Base-by-base conservation (phyloP, 805 yeast genomes). In the Candida manassasensis region DNA sequence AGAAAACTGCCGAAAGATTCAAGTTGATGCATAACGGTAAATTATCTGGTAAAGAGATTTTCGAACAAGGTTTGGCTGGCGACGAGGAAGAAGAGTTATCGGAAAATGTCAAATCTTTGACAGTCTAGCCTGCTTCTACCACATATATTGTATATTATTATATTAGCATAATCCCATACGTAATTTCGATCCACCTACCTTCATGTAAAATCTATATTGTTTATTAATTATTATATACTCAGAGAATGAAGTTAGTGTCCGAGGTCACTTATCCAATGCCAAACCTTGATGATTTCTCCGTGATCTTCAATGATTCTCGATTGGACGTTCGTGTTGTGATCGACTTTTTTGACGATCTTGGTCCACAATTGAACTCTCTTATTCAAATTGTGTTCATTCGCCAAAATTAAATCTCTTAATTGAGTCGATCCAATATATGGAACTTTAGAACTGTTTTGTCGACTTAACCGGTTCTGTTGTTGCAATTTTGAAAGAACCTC, bases 241-340 rank as follows among this genome's bases (percentile, higher is more conserved):
- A 14, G 12, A 14, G 27, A 11, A 5, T 6, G 12, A 21, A 19
- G 13, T 19, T 21, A 30, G 11, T 30, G 25, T 4, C 33, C 26
- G 11, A 30, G 11, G 6, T 49, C 57, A 28, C 58, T 77, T 24
- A 79, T 70, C 96, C 96, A 88, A 52, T 86, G 87, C 86, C 95
- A 84, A 22, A 85, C 85, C 51, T 79, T 78, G 71, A 84, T 77
- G 41, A 88, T 84, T 45, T 88, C 96, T 12, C 97, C 96, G 49
- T 82, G 84, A 19, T 80, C 70, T 53, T 88, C 97, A 37, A 76
- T 59, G 37, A 81, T 69, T 25, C 75, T 69, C 12, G 71, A 65
- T 39, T 79, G 72, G 9, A 88, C 75, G 48, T 81, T 81, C 15
- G 83, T 63, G 53, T 84, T 82, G 29, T 63, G 59, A 44, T 85